Percentiles rank a stretch among this genome's conserved stretches.
Conservation (phyloP, 2,329 filamentous ascomycete genomes). For the Stagonosporopsis vannaccii region DNA sequence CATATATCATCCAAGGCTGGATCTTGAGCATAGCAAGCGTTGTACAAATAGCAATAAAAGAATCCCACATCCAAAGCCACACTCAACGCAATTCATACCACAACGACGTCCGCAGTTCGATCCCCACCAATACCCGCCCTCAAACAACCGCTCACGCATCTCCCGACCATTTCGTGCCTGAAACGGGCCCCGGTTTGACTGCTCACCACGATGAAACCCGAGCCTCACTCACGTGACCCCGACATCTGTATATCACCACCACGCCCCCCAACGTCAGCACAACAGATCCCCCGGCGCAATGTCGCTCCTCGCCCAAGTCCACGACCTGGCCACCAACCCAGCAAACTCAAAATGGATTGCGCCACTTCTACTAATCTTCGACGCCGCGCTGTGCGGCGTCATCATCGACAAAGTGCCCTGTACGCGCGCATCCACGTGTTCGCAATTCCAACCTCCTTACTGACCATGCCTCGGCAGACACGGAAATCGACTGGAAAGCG, state of each 20-base stretch:
- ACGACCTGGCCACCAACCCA: slow-evolving; percentile 59
- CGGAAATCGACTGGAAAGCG: slow-evolving; percentile 96
- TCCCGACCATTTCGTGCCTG: slow-evolving; percentile 31
- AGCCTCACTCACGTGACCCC: slow-evolving; percentile 34
- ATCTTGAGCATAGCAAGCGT: slow-evolving; percentile 17
- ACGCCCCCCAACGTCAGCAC: slow-evolving; percentile 18
- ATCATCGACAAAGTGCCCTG: slow-evolving; percentile 86
- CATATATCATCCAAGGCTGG: slow-evolving; percentile 25
- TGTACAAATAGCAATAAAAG: slow-evolving; percentile 14
- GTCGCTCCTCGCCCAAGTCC: slow-evolving; percentile 47
- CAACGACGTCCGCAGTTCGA: not conserved
- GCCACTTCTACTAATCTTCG: slow-evolving; percentile 71
- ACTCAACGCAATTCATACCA: too few species aligned
- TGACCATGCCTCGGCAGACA: slow-evolving; percentile 66
- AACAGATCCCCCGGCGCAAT: slow-evolving; percentile 15
- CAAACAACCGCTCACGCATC: slow-evolving; percentile 24
- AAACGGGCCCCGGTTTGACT: slow-evolving; percentile 38
- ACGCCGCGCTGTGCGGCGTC: slow-evolving; percentile 74
- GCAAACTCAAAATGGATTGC: slow-evolving; percentile 69
- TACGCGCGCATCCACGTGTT: slow-evolving; percentile 55
- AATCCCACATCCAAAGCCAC: not conserved
- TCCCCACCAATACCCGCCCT: not conserved
- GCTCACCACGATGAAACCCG: slow-evolving; percentile 33
- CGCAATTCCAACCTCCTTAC: slow-evolving; percentile 32
- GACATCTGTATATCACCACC: slow-evolving; percentile 29